Evolutionary conservation across 768 basidiomycete species (phyloP).

Genomic region (Lentinus brumalis): DNA sequence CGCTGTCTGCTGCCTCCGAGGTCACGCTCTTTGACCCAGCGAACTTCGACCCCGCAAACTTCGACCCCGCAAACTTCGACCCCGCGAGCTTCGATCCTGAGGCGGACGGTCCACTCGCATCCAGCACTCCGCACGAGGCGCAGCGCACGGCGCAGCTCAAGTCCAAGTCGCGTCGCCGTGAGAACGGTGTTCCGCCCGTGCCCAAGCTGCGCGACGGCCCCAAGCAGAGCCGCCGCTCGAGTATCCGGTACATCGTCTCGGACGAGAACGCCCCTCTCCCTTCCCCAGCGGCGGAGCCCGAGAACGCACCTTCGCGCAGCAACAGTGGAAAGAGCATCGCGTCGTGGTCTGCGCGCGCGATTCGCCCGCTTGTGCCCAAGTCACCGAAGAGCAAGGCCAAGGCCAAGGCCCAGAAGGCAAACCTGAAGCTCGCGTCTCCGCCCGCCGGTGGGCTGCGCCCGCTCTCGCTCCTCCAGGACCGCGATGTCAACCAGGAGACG

Average conservation of each 20-base stretch:
- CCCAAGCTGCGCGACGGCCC: conserved; percentile 24
- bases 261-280: conserved; percentile 39
- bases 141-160: conserved; percentile 27
- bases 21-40: conserved; percentile 58
- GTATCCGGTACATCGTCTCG: conserved; percentile 67
- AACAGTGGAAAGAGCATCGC: conserved; percentile 7
- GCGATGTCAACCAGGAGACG: conserved; percentile 43
- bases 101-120: conserved; percentile 48
- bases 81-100: background rate
- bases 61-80: background rate
- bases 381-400: conserved; percentile 54
- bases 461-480: conserved; percentile 64
- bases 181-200: conserved; percentile 23
- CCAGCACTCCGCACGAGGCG: conserved; percentile 66
- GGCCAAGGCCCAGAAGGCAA: conserved; percentile 47
- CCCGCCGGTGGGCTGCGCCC: conserved; percentile 55
- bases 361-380: conserved; percentile 58
- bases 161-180: conserved; percentile 17
- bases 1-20: conserved; percentile 60
- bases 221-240: conserved; percentile 47
- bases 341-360: conserved; percentile 35
- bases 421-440: conserved; percentile 17
- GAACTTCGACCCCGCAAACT: conserved; percentile 11
- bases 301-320: background rate
- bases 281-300: conserved; percentile 7